Base-by-base conservation (phyloP, 1,284 basidiomycete genomes). In the Moniliophthora roreri region DNA sequence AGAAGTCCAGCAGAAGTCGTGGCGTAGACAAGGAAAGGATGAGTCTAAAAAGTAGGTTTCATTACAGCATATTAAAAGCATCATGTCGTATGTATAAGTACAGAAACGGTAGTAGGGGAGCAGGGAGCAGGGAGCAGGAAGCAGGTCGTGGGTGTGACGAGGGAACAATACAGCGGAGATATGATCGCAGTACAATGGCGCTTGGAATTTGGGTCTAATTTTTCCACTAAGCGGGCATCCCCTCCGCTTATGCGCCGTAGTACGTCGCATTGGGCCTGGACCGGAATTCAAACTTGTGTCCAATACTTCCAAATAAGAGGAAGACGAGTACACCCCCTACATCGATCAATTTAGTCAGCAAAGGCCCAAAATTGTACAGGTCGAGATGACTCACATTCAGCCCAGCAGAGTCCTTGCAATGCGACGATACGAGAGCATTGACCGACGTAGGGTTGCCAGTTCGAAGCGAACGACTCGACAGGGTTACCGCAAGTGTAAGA, bases 321-420 rank as follows among this genome's bases (percentile, higher is more conserved):
- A 64, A 53, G 15, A 63, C 53, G 28, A 62, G 62, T 1, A 66
- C 39, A 2, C 45, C 64, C 61, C 63, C 67, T 68, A 32, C 15
- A 40, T 39, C 5, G 20, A 35, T 35, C 35, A 5, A 15, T n/a
- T 56, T 11, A 52, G 40, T 26, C 11, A 23, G 6, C 2, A n/a
- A n/a, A n/a, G n/a, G n/a, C 10, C 6, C 13, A 2, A 16, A 24
- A 48, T n/a, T 8, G 23, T 44, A 15, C 13, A 15, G 34, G 11
- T 42, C 15, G 20, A 38, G 10, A 23, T 6, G 1, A 56, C 53
- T 49, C 28, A 69, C 67, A 69, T 8, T 65, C 47, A 21, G 62
- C 41, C 67, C 67, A 69, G 6, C 63, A 62, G 37, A 68, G 26
- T 26, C 56, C 67, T 41, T 69, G 60, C 18, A 68, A 65, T 1